A percentile compares a stretch with the other conserved stretches of the same genome.
Conservation (phyloP, 2,329 filamentous ascomycete species). For the Lecanicillium sp. region DNA sequence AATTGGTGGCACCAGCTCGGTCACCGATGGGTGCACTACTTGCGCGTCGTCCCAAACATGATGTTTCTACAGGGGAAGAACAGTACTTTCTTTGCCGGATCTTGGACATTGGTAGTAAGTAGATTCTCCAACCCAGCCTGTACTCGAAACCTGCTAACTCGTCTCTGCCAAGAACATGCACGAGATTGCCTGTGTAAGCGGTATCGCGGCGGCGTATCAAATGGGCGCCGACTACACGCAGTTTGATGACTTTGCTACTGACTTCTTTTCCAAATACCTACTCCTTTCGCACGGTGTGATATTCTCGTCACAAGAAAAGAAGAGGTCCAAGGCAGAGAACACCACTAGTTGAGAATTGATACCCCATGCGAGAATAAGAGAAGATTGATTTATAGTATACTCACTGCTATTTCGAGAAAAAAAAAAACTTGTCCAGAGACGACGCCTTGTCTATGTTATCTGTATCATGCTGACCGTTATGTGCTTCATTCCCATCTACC, state of each 20-base stretch:
- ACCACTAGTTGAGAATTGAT: neutral
- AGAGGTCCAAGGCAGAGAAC: slow-evolving; percentile 16
- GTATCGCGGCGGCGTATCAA: slow-evolving; percentile 64
- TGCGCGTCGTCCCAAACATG: slow-evolving; percentile 62
- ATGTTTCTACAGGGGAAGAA: slow-evolving; percentile 64
- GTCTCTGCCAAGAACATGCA: slow-evolving; percentile 49
- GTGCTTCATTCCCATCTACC: neutral
- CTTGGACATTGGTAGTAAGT: slow-evolving; percentile 62
- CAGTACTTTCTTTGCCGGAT: slow-evolving; percentile 56
- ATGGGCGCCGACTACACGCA: slow-evolving; percentile 59
- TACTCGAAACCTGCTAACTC: neutral
- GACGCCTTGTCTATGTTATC: neutral
- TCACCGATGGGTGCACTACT: slow-evolving; percentile 58
- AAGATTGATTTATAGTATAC: too few relatives aligned
- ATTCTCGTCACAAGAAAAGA: slow-evolving; percentile 31
- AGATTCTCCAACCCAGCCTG: neutral
- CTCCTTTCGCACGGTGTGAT: slow-evolving; percentile 38
- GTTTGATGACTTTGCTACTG: slow-evolving; percentile 48
- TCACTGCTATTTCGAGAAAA: too few relatives aligned
- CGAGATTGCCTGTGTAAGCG: slow-evolving; percentile 64
- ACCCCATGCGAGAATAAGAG: too few relatives aligned
- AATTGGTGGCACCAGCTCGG: slow-evolving; percentile 66
- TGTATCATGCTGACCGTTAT: neutral
- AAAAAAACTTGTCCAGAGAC: neutral
- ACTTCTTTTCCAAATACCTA: slow-evolving; percentile 43